Conservation (phyloP, 768 basidiomycete genomes). For the Psilocybe cubensis region DNA sequence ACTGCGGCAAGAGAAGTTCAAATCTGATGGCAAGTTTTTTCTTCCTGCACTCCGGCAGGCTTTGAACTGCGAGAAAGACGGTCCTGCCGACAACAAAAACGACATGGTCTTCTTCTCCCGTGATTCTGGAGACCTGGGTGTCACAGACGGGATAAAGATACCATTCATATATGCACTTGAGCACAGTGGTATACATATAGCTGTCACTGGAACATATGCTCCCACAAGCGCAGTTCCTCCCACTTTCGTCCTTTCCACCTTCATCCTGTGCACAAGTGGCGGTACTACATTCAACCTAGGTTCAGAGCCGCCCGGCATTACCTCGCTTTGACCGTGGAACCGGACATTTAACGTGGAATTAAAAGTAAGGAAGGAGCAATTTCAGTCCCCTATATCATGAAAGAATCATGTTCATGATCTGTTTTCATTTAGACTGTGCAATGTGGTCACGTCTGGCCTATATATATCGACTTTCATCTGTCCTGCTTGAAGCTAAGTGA, state of each 20-base stretch:
- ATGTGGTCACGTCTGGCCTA: background rate
- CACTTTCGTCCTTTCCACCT: background rate
- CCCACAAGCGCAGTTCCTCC: background rate
- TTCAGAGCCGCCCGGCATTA: too few relatives aligned
- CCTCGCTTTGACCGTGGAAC: background rate
- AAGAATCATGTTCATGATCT: background rate
- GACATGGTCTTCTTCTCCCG: background rate
- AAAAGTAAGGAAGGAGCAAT: background rate
- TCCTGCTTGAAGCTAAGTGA: background rate
- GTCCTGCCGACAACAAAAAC: background rate
- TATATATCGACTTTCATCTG: background rate
- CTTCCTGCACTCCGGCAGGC: background rate
- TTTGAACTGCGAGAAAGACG: too few relatives aligned
- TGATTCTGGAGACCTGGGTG: background rate
- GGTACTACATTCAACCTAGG: too few relatives aligned
- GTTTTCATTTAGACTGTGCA: background rate
- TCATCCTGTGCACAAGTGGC: too few relatives aligned
- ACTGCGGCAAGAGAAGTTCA: background rate
- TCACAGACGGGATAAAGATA: background rate
- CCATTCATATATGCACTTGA: too few relatives aligned
- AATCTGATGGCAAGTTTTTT: background rate
- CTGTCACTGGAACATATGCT: background rate
- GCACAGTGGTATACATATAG: background rate
- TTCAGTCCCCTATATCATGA: background rate
- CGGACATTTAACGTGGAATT: background rate